These are phyloP conservation scores for Trifolium subterraneum DNA, from an alignment of 306 rosid genomes.

Conservation along the genomic window DNA sequence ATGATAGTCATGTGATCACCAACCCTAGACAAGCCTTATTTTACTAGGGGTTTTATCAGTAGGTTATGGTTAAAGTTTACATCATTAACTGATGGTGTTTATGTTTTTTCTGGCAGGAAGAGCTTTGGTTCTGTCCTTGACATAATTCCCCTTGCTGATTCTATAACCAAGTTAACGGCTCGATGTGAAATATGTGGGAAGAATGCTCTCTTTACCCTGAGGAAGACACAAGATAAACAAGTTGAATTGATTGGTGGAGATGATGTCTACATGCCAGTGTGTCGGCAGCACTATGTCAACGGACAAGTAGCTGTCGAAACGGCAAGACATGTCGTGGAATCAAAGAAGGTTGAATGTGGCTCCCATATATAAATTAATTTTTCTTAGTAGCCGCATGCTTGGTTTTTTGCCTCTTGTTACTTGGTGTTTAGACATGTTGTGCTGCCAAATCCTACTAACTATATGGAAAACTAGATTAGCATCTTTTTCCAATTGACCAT, in stretches of 20 bases:
- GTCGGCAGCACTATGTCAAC: conserved; percentile 81
- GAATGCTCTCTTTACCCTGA: conserved; percentile 73
- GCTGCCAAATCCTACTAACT: neutral
- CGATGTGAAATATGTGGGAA: conserved; percentile 84
- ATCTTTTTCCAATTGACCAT: conserved; percentile 3
- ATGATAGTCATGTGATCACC: neutral
- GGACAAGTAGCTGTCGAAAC: conserved; percentile 74
- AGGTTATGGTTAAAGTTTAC: neutral
- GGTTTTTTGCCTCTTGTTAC: conserved; percentile 15
- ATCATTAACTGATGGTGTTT: conserved; percentile 30
- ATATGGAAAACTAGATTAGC: neutral
- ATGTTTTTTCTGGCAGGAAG: conserved; percentile 61
- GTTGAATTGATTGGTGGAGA: conserved; percentile 87
- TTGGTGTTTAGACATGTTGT: conserved; percentile 4
- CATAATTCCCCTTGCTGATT: conserved; percentile 80
- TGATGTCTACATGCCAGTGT: conserved; percentile 91
- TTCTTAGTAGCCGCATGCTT: conserved; percentile 40
- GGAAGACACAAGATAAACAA: conserved; percentile 73
- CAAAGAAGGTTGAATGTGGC: conserved; percentile 54
- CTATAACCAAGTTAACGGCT: conserved; percentile 91
- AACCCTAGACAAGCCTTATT: neutral
- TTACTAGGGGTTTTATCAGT: neutral
- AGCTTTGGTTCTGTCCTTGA: conserved; percentile 87
- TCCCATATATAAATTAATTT: conserved; percentile 46
- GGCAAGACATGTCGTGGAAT: conserved; percentile 62